Evolutionary conservation across 805 yeast species (phyloP), one percentile per base, ranked within the genome.

Genomic region (Starmerella etchellsii): DNA sequence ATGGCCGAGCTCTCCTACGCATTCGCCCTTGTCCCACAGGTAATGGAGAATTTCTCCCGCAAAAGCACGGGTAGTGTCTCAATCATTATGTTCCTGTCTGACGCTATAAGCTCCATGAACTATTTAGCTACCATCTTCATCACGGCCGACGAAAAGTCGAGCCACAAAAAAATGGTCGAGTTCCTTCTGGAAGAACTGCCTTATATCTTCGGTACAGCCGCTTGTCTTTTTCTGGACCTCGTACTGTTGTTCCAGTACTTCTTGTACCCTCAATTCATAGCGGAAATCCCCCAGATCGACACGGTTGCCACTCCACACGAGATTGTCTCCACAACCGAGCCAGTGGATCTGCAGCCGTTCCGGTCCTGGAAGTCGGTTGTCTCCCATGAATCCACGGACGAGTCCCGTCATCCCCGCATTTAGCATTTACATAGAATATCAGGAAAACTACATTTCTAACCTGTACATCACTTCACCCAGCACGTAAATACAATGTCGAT

Each of bases 11-110:
- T 41, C 23, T 47, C 57, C 13, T 58, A 57, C 37, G 48, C 55
- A 10, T 35, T 49, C 19, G 58, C 61, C 18, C 44, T 52, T 19
- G 40, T 69, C 11, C 71, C 72, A 0, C 72, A 68, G 49, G 66
- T 66, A 16, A 16, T 50, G 27, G 53, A 54, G 31, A 67, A 65
- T 49, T 59, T 56, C 50, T 46, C 48, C 32, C 52, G 53, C 28
- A 62, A 58, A 39, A 64, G 69, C 29, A 67, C 72, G 4, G 73
- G 71, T 18, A 54, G 56, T 6, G 56, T 58, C 25, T 52, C 58
- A 23, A 42, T 50, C 26, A 44, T 50, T 20, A 40, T 58, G 33
- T 58, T 58, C 36, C 21, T 56, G 23, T 56, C 59, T 21, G 62
- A 56, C 26, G 37, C 52, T 24, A 25, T 57, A 13, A 50, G 57